These are phyloP conservation scores for Calonectria pseudoturangicola DNA, from an alignment of 2,329 filamentous ascomycete species.

Conservation along the genomic window DNA sequence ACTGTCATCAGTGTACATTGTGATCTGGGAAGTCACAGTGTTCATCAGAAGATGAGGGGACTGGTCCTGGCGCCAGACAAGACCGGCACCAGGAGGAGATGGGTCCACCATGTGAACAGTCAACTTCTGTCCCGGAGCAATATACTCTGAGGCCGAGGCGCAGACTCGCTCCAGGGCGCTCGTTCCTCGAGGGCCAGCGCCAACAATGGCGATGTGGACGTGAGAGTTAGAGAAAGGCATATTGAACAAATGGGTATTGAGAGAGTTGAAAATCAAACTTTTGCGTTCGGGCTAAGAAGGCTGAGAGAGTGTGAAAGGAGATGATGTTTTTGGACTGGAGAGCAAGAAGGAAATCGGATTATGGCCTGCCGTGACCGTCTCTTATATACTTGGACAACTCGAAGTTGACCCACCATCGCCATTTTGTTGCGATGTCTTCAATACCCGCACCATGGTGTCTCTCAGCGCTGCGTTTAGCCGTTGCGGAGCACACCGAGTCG, in stretches of 20 bases:
- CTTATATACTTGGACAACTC: constrained; percentile 1
- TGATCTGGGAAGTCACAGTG: constrained; percentile 22
- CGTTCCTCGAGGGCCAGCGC: constrained; percentile 15
- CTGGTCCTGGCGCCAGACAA: constrained; percentile 16
- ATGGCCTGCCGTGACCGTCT: background rate
- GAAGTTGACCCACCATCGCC: background rate
- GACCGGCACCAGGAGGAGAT: background rate
- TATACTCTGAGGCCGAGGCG: constrained; percentile 13
- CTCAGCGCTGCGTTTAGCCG: background rate
- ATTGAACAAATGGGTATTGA: constrained; percentile 3
- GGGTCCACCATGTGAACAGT: constrained; percentile 14
- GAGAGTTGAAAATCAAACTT: constrained; percentile 20
- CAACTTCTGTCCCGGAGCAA: constrained; percentile 10
- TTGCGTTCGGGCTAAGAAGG: background rate
- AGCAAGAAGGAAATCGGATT: background rate
- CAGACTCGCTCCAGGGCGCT: constrained; percentile 19
- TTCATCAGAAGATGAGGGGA: constrained; percentile 12
- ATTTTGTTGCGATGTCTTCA: background rate
- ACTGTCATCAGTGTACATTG: constrained; percentile 18
- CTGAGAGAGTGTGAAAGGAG: constrained; percentile 4
- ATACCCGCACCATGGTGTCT: background rate
- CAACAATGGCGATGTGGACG: constrained; percentile 21
- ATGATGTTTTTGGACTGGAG: constrained; percentile 12
- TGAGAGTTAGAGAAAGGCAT: constrained; percentile 27
- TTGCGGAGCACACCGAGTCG: background rate